Evolutionary conservation across 2,329 filamentous ascomycete species (phyloP), one percentile per base, ranked within the genome.

Genomic region (Whalleya microplaca): DNA sequence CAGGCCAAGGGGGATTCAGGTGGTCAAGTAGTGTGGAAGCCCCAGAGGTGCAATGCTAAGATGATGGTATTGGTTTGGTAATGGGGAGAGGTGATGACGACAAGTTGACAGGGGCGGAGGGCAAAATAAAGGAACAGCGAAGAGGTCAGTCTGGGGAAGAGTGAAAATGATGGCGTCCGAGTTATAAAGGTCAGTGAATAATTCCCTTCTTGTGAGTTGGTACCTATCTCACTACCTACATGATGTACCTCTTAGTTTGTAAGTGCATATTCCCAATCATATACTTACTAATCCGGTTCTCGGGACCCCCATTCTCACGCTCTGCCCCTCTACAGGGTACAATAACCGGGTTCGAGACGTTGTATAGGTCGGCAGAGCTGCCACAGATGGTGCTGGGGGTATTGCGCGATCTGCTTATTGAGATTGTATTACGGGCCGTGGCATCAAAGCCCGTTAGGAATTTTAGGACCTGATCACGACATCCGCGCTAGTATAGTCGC

Each of bases 401-500:
- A 63, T 63, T 63, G 60, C 60, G 60, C 60, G 55, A 63, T 63
- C 44, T 53, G 48, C 58, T 52, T 53, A 56, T 16, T 37, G 46
- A 56, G 48, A 55, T 46, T 50, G 58, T 63, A 54, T 60, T 51
- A 53, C 49, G 19, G 29, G 41, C 23, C 18, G 23, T 47, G 49
- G 27, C 48, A 27, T 61, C 58, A 46, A 59, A 45, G 52, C 54
- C 47, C 58, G 51, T 63, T 65, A 51, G 65, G 65, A 70, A 70
- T 66, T 69, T 67, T 66, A 63, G 64, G 66, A 60, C 65, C 54
- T 51, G 66, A 74, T 74, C 72, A 74, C 72, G 72, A 72, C 66
- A 74, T 73, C 69, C 61, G 59, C 71, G 67, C 72, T 74, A 75
- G 59, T 57, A 53, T 56, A 45, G 53, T 66, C 61, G 62, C 56